Conservation (phyloP, 1,284 basidiomycete species). For the Cutaneotrichosporon mucoides region DNA sequence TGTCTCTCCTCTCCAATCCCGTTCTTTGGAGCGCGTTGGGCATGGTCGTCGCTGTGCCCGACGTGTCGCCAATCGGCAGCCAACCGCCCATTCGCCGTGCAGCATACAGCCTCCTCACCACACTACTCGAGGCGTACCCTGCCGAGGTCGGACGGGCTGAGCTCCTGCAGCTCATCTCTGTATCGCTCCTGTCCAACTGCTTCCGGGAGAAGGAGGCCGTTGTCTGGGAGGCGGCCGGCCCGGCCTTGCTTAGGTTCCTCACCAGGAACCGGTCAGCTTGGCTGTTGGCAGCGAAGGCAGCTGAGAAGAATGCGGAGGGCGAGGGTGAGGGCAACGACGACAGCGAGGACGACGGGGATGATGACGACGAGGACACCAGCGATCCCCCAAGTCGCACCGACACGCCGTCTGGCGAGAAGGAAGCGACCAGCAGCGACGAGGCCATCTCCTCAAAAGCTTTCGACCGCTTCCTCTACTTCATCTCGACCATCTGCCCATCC, state of each 20-base stretch:
- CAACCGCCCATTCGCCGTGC: constrained; percentile 43
- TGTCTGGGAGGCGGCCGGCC: constrained; percentile 66
- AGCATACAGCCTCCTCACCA: constrained; percentile 34
- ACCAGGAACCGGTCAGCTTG: constrained; percentile 63
- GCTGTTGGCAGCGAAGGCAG: constrained; percentile 49
- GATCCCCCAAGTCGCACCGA: constrained; percentile 13
- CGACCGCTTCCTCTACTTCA: constrained; percentile 49
- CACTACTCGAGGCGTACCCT: constrained; percentile 30
- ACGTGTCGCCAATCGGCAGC: constrained; percentile 16
- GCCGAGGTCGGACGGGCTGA: constrained; percentile 26
- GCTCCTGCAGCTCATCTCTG: constrained; percentile 52
- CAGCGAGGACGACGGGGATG: constrained; percentile 34
- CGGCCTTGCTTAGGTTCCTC: constrained; percentile 65
- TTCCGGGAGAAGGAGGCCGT: constrained; percentile 69
- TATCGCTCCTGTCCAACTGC: constrained; percentile 63
- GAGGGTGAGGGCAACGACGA: constrained; percentile 43
- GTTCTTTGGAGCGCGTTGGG: constrained; percentile 39
- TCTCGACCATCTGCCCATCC: constrained; percentile 41
- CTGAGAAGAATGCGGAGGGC: constrained; percentile 17
- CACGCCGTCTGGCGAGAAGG: not conserved
- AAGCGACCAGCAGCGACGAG: not conserved
- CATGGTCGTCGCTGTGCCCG: constrained; percentile 4
- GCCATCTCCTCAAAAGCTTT: constrained; percentile 52
- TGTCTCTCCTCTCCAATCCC: constrained; percentile 31
- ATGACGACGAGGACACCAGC: constrained; percentile 34